A percentile compares a stretch with the other conserved stretches of the same genome.
Conservation (phyloP, 2,329 filamentous ascomycete species). For the Hypoxylon sp. region DNA sequence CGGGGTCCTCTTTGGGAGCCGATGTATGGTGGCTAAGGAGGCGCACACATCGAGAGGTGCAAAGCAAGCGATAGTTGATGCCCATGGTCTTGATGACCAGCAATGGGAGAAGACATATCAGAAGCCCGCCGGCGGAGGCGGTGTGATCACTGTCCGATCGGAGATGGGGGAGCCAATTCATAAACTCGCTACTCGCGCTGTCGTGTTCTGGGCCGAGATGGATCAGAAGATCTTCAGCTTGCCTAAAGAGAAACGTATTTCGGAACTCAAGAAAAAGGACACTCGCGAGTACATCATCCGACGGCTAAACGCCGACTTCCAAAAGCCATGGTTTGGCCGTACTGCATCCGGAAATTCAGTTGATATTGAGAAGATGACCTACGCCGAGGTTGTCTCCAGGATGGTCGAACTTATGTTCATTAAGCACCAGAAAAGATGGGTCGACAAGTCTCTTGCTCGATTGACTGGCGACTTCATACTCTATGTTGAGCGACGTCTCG, state of each 20-base stretch:
- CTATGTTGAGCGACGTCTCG: conserved; percentile 46
- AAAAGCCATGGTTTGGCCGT: conserved; percentile 64
- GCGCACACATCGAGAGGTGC: conserved; percentile 60
- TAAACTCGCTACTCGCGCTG: conserved; percentile 57
- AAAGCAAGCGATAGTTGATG: conserved; percentile 61
- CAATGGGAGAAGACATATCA: conserved; percentile 64
- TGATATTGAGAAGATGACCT: conserved; percentile 65
- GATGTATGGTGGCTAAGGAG: conserved; percentile 64
- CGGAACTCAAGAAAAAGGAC: conserved; percentile 59
- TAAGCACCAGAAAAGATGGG: conserved; percentile 57
- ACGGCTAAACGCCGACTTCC: conserved; percentile 63
- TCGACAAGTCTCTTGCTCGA: conserved; percentile 53
- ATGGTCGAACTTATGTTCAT: conserved; percentile 63
- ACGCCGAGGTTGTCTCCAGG: conserved; percentile 60
- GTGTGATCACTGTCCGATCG: conserved; percentile 50
- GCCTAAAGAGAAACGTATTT: conserved; percentile 55
- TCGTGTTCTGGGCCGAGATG: conserved; percentile 57
- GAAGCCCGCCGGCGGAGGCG: conserved; percentile 46
- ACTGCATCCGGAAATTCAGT: conserved; percentile 60
- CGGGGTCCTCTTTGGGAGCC: conserved; percentile 62
- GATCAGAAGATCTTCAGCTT: conserved; percentile 54
- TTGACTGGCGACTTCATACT: conserved; percentile 48
- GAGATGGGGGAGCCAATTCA: conserved; percentile 60
- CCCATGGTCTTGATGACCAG: conserved; percentile 58
- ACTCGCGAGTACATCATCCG: conserved; percentile 60